Evolutionary conservation across 148 eudicot genomes (phyloP).

Genomic region (Salicornia ramosissima): DNA sequence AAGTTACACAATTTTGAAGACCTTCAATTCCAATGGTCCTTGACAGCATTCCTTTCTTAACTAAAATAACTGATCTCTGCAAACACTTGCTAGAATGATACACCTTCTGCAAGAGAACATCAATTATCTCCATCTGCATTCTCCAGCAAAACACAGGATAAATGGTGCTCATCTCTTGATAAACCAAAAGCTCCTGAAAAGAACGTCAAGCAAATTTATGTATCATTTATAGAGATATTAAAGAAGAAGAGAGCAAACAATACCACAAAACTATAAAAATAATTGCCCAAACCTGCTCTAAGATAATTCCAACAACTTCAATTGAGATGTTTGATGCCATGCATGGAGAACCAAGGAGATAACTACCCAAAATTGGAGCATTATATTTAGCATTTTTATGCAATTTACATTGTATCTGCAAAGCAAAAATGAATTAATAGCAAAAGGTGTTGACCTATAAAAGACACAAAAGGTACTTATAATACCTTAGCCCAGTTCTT

Average conservation of each 20-base stretch:
- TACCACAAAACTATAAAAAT: neutral
- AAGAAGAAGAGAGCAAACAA: neutral
- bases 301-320: slow-evolving; percentile 40
- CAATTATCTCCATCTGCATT: slow-evolving; percentile 60
- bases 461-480: neutral
- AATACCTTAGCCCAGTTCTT: slow-evolving; percentile 85
- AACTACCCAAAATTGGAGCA: slow-evolving; percentile 39
- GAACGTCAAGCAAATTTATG: slow-evolving; percentile 13
- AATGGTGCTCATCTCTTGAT: slow-evolving; percentile 44
- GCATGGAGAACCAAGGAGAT: slow-evolving; percentile 39
- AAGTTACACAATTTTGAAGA: slow-evolving; percentile 43
- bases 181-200: slow-evolving; percentile 67
- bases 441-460: neutral
- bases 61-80: slow-evolving; percentile 46
- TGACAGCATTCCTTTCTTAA: slow-evolving; percentile 48
- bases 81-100: slow-evolving; percentile 38
- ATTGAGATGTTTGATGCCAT: slow-evolving; percentile 28
- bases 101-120: slow-evolving; percentile 49
- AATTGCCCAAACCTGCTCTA: slow-evolving; percentile 65
- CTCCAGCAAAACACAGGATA: slow-evolving; percentile 49
- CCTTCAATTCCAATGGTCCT: slow-evolving; percentile 53
- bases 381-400: slow-evolving; percentile 29
- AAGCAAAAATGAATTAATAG: slow-evolving; percentile 22
- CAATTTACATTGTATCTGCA: slow-evolving; percentile 55
- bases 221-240: neutral